These are phyloP conservation scores for Eremochloa ophiuroides DNA, from an alignment of 176 grass and related monocot genomes.

Conservation along the genomic window DNA sequence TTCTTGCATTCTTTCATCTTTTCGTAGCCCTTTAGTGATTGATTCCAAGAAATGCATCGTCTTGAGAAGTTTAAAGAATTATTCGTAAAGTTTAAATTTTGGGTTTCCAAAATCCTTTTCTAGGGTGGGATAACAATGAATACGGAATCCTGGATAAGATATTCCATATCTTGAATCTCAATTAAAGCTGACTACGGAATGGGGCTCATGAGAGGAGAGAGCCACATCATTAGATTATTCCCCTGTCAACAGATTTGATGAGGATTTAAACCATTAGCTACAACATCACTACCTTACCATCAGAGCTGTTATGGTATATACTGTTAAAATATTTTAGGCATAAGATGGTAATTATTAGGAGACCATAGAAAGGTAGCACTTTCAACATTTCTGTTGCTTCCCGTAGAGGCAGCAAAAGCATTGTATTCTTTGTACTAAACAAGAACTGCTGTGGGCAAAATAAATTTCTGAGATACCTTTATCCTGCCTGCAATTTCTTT, in stretches of 20 bases:
- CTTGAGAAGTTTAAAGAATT: background rate
- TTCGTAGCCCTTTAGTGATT: background rate
- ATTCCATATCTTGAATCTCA: background rate
- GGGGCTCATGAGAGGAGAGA: background rate
- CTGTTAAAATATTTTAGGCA: background rate
- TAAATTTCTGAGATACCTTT: background rate
- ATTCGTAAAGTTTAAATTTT: background rate
- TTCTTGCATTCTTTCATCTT: background rate
- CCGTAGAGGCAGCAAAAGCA: background rate
- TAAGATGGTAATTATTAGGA: background rate
- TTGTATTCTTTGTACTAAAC: background rate
- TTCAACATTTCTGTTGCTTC: background rate
- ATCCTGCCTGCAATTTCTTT: background rate
- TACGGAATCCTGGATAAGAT: background rate
- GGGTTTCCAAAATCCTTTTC: background rate
- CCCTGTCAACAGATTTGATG: background rate
- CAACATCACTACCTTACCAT: background rate
- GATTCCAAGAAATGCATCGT: background rate
- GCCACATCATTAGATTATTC: background rate
- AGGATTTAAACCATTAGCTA: background rate
- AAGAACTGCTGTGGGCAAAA: background rate
- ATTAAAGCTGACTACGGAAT: background rate
- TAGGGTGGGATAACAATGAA: background rate
- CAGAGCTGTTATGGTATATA: background rate
- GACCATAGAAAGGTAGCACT: background rate